phyloP scores from a whole-genome alignment of 371 early-diverging fungal genomes.

The Actinomucor elegans region DNA sequence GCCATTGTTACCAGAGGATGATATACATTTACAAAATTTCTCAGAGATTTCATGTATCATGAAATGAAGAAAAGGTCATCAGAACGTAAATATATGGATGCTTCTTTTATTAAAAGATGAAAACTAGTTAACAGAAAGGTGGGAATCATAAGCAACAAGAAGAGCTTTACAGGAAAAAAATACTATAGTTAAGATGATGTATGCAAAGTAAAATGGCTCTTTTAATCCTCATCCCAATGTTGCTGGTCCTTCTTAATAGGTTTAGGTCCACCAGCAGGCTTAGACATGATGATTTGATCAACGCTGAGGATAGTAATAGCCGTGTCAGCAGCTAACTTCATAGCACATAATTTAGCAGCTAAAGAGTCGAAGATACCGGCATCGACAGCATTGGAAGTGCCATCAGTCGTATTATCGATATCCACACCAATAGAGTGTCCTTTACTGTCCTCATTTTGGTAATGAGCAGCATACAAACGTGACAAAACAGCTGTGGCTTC shows the following conservation, averaged over 20 bases:
- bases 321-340: conserved; percentile 89
- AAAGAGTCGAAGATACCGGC: conserved; percentile 79
- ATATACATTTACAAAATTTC: too few relatives aligned
- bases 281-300: conserved; percentile 98
- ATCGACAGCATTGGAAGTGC: conserved; percentile 76
- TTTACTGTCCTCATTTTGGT: conserved; percentile 62
- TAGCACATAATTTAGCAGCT: conserved; percentile 82
- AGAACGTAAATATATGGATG: too few relatives aligned
- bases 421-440: conserved; percentile 67
- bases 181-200: too few relatives aligned
- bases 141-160: too few relatives aligned
- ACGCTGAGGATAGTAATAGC: conserved; percentile 93
- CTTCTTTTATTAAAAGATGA: too few relatives aligned
- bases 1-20: too few relatives aligned
- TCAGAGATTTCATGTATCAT: too few relatives aligned
- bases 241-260: conserved; percentile 84
- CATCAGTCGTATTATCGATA: conserved; percentile 79
- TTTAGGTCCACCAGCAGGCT: conserved; percentile 96
- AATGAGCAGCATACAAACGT: conserved; percentile 93
- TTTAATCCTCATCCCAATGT: conserved; percentile 94
- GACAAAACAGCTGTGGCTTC: conserved; percentile 93
- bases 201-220: too few relatives aligned
- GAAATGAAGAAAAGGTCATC: too few relatives aligned
- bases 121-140: too few relatives aligned
- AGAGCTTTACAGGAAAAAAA: too few relatives aligned